These are phyloP conservation scores for Dendrostoma leiphaemia DNA, from an alignment of 2,329 filamentous ascomycete genomes.

Conservation along the genomic window DNA sequence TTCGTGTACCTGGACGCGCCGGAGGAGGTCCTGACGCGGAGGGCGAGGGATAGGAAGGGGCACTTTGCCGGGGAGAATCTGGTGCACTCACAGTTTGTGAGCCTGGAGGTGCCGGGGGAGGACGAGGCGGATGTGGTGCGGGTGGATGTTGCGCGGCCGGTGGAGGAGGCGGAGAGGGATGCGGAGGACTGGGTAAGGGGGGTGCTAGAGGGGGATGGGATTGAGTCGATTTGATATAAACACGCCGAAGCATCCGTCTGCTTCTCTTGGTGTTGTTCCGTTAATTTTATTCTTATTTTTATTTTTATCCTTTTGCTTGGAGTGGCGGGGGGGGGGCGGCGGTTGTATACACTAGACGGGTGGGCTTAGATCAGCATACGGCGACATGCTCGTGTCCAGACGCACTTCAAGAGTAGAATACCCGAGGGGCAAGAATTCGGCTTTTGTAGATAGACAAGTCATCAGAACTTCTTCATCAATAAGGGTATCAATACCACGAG, in stretches of 20 bases:
- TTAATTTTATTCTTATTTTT: no score
- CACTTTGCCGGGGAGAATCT: conserved; percentile 77
- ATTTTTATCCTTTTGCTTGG: no score
- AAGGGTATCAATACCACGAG: neutral
- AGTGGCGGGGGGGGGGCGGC: no score
- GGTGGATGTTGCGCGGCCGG: conserved; percentile 45
- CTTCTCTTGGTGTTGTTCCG: no score
- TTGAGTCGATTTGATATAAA: neutral
- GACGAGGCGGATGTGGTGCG: conserved; percentile 51
- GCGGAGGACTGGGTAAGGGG: conserved; percentile 32
- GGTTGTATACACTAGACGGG: no score
- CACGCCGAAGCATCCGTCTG: no score
- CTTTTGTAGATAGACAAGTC: no score
- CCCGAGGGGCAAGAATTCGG: no score
- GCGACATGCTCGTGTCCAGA: no score
- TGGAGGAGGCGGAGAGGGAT: conserved; percentile 43
- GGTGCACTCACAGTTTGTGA: conserved; percentile 69
- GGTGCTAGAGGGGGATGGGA: neutral
- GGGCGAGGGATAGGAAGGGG: conserved; percentile 60
- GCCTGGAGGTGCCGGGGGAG: conserved; percentile 59
- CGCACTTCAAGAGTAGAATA: no score
- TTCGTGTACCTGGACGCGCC: conserved; percentile 70
- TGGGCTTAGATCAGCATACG: no score
- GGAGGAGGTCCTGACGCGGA: conserved; percentile 59
- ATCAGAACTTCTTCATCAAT: no score